Percentiles rank a stretch among this genome's conserved stretches.
Evolutionary conservation across 352 stramenopile genomes (phyloP).

Genomic region (Globisporangium middletonii): DNA sequence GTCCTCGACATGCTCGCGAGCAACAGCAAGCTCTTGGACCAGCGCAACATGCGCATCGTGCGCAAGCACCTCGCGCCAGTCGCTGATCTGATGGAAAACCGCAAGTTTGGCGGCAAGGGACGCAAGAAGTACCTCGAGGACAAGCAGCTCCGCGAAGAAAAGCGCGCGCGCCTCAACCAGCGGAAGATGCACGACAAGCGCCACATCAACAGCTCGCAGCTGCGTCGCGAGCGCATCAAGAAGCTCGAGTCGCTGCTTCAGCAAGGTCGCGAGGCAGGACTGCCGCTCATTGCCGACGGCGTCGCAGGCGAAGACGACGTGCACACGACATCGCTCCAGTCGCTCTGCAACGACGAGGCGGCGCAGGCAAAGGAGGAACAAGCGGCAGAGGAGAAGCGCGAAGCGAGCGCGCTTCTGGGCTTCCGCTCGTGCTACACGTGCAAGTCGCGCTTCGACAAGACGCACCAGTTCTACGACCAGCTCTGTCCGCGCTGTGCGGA

Average conservation of each 20-base stretch:
- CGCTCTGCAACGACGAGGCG: slow-evolving; percentile 52
- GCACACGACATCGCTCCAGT: slow-evolving; percentile 50
- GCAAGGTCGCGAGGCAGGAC: slow-evolving; percentile 66
- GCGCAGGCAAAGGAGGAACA: slow-evolving; percentile 49
- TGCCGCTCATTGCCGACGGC: slow-evolving; percentile 91
- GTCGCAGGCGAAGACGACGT: slow-evolving; percentile 63
- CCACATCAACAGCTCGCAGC: slow-evolving; percentile 90
- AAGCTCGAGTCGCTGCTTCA: slow-evolving; percentile 88
- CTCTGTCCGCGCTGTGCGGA: slow-evolving; percentile 92
- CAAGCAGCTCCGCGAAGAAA: slow-evolving; percentile 82
- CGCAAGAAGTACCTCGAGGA: slow-evolving; percentile 88
- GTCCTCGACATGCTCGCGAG: slow-evolving; percentile 52
- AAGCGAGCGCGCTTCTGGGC: slow-evolving; percentile 55
- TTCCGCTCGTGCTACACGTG: slow-evolving; percentile 96
- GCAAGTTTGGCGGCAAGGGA: slow-evolving; percentile 77
- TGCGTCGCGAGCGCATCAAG: slow-evolving; percentile 88
- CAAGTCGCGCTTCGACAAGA: slow-evolving; percentile 92
- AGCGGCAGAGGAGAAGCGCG: slow-evolving; percentile 35
- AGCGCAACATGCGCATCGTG: slow-evolving; percentile 66
- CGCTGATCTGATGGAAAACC: slow-evolving; percentile 70
- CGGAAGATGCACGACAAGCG: slow-evolving; percentile 89
- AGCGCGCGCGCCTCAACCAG: slow-evolving; percentile 77
- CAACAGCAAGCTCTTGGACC: slow-evolving; percentile 52
- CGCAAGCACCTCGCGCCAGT: slow-evolving; percentile 79
- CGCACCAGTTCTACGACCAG: slow-evolving; percentile 96